Evolutionary conservation across 148 eudicot species (phyloP).

Genomic region (Dysphania ambrosioides): DNA sequence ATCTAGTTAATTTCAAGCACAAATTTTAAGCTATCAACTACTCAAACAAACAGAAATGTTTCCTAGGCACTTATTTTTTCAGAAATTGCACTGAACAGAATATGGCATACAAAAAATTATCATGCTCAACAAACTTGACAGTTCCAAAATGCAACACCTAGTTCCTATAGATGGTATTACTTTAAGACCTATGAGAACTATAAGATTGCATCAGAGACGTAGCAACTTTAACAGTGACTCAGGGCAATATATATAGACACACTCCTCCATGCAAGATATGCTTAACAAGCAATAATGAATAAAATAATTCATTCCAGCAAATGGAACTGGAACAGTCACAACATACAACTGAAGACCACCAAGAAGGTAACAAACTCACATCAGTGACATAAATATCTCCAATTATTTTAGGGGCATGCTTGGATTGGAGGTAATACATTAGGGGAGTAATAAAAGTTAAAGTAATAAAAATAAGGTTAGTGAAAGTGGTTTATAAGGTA

Average conservation of each 20-base stretch:
- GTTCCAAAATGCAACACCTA: background rate
- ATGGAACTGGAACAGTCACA: background rate
- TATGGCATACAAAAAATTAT: background rate
- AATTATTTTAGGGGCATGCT: too few relatives aligned
- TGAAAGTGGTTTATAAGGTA: too few relatives aligned
- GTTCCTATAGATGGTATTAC: background rate
- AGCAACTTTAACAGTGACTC: background rate
- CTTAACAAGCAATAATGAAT: background rate
- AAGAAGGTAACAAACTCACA: constrained; percentile 6
- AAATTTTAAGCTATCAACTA: too few relatives aligned
- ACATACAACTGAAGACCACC: constrained; percentile 1
- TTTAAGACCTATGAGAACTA: background rate
- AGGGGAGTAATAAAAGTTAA: too few relatives aligned
- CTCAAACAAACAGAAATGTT: background rate
- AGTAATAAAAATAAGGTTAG: too few relatives aligned
- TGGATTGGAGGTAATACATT: too few relatives aligned
- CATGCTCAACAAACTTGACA: too few relatives aligned
- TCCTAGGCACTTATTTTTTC: too few relatives aligned
- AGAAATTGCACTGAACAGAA: background rate
- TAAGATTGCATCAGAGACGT: background rate
- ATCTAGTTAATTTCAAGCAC: background rate
- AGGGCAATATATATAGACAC: too few relatives aligned
- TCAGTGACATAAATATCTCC: too few relatives aligned
- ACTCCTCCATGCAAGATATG: background rate
- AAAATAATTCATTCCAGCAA: background rate